phyloP scores from a whole-genome alignment of 139 green algal species.

The Marvania coccoides region DNA sequence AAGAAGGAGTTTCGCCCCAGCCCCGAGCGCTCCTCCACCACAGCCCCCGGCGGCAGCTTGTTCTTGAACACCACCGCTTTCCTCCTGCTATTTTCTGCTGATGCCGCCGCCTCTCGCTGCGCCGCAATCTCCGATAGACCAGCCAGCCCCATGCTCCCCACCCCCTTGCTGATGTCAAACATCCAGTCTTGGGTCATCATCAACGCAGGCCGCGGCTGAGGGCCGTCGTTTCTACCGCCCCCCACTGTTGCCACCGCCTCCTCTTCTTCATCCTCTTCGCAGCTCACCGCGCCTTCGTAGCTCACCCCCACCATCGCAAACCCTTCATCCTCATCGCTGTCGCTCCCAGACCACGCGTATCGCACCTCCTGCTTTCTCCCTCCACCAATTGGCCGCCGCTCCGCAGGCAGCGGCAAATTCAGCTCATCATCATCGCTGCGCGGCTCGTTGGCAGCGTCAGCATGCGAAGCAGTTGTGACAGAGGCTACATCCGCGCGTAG shows the following conservation, averaged over 20 bases:
- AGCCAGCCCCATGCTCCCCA: neutral
- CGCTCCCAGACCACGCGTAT: conserved; percentile 1
- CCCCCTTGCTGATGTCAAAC: neutral
- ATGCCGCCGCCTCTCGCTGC: neutral
- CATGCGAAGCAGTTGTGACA: no score
- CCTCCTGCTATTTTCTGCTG: no score
- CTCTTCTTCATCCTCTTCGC: neutral
- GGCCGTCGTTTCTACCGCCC: neutral
- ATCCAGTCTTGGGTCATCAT: conserved; percentile 9
- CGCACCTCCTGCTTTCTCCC: no score
- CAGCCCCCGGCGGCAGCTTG: neutral
- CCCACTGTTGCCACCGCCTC: neutral
- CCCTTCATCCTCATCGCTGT: neutral
- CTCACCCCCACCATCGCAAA: neutral
- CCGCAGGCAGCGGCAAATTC: no score
- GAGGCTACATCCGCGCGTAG: neutral
- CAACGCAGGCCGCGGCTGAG: neutral
- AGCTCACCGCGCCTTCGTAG: conserved; percentile 6
- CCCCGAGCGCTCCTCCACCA: no score
- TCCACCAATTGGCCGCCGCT: no score
- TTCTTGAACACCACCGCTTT: neutral
- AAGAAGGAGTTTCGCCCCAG: no score
- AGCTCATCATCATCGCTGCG: no score
- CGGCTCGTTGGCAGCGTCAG: no score
- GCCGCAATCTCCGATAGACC: neutral